phyloP scores from a whole-genome alignment of 2,329 filamentous ascomycete species.

The Ophiostoma sp. region DNA sequence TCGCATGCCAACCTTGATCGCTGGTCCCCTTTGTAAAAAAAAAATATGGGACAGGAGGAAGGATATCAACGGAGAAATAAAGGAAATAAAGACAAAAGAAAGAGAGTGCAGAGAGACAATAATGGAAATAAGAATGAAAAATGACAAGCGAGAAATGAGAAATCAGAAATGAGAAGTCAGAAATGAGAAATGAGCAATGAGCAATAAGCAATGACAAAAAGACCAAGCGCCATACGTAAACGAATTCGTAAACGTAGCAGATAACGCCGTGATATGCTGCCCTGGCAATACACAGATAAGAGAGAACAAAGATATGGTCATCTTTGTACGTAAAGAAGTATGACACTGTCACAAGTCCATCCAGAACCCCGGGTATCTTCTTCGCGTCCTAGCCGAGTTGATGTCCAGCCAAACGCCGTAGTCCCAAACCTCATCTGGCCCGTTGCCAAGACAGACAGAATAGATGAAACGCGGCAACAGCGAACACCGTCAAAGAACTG shows the following conservation, averaged over 20 bases:
- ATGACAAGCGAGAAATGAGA: neutral
- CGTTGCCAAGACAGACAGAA: neutral
- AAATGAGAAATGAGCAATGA: neutral
- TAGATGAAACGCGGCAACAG: neutral
- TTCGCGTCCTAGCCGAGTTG: neutral
- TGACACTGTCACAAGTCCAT: conserved; percentile 5
- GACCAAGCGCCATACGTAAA: neutral
- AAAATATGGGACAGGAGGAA: neutral
- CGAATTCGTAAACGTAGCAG: conserved; percentile 5
- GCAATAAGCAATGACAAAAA: neutral
- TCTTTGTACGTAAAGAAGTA: neutral
- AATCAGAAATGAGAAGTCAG: neutral
- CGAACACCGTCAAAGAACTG: neutral
- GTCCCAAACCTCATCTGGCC: neutral
- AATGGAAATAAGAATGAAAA: neutral
- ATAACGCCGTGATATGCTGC: conserved; percentile 6
- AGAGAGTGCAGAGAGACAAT: neutral
- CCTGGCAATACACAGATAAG: neutral
- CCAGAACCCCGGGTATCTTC: neutral
- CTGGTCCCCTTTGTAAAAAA: neutral
- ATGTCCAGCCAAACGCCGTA: neutral
- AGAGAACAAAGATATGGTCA: neutral
- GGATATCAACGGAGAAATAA: conserved; percentile 15
- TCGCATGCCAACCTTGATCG: conserved; percentile 8
- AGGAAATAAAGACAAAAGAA: conserved; percentile 1